Conservation (phyloP, 345 rosid genomes). For the Anastatica hierochuntica region DNA sequence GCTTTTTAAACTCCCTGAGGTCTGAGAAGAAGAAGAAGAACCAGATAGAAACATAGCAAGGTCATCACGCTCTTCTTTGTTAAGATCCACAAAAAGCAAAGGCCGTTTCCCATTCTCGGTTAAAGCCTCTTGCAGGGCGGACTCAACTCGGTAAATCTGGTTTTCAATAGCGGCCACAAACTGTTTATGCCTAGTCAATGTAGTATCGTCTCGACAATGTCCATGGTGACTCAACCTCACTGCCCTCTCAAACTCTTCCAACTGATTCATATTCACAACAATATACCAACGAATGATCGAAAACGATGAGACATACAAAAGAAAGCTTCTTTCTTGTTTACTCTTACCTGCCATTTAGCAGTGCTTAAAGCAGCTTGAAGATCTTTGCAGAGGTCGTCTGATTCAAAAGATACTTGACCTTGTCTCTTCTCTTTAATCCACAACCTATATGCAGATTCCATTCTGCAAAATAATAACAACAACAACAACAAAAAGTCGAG, state of each 20-base stretch:
- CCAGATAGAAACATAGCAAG: conserved; percentile 77
- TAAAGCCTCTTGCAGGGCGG: conserved; percentile 41
- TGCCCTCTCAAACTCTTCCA: conserved; percentile 84
- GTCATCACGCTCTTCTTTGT: conserved; percentile 76
- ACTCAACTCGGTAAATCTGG: conserved; percentile 55
- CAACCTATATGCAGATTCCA: conserved; percentile 71
- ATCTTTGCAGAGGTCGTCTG: conserved; percentile 43
- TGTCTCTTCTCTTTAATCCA: conserved; percentile 58
- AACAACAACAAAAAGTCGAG: not conserved
- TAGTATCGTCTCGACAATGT: conserved; percentile 31
- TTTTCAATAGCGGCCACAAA: conserved; percentile 60
- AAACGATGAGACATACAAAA: too few relatives aligned
- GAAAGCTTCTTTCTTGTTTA: too few relatives aligned
- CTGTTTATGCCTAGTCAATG: conserved; percentile 58
- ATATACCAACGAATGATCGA: not conserved
- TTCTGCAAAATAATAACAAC: conserved; percentile 29
- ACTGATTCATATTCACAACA: conserved; percentile 32
- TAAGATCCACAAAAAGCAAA: conserved; percentile 59
- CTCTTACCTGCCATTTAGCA: conserved; percentile 82
- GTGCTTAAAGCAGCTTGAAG: conserved; percentile 84
- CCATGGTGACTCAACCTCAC: conserved; percentile 54
- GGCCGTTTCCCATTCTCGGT: conserved; percentile 55
- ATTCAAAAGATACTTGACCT: conserved; percentile 26
- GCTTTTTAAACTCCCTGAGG: conserved; percentile 23
- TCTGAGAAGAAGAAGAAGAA: conserved; percentile 30